Base-by-base conservation (phyloP, 1,139 yeast genomes). In the Kluyveromyces sp. region DNA sequence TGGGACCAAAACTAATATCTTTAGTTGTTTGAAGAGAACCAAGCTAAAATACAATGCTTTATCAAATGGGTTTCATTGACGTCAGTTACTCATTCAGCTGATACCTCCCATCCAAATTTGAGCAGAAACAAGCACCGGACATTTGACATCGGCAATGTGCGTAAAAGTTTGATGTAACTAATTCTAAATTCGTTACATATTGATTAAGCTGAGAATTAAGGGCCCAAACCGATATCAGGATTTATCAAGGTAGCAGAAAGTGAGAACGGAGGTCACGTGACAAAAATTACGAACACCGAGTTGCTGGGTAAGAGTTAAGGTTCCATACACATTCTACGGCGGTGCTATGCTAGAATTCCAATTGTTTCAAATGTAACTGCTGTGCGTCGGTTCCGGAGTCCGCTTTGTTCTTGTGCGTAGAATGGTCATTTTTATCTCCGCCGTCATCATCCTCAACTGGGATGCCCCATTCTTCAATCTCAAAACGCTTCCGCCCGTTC, bases 401-500 rank as follows among this genome's bases (percentile, higher is more conserved):
- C 4, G 40, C n/a, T 2, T 15, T 17, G 35, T 29, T 12, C 19
- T 13, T 8, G 20, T 15, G 40, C 7, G 43, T 17, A 4, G 28
- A 31, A 16, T 38, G 38, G 11, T 39, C 31, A 16, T 29, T 39
- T 16, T 29, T 29, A 11, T 33, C 33, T 7, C 39, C 31, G 19
- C 63, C 59, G 25, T 68, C 75, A 29, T 68, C 74, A 15, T 73
- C 82, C 31, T 86, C 96, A 2, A 92, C 95, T 0, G 98, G 97
- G 39, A 92, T 92, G 19, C 95, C 86, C 95, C 96, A 89, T 57
- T 80, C 86, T 51, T 84, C 89, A 46, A 89, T 83, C 56, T 84
- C 95, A 60, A 92, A 87, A 57, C 75, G 79, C 64, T 80, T 79
- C 49, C 84, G 73, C 12, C 95, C 92, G 49, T 87, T 87, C 57